Evolutionary conservation across 192 early-diverging fungal genomes (phyloP).

Genomic region (Backusella tarrabulga): DNA sequence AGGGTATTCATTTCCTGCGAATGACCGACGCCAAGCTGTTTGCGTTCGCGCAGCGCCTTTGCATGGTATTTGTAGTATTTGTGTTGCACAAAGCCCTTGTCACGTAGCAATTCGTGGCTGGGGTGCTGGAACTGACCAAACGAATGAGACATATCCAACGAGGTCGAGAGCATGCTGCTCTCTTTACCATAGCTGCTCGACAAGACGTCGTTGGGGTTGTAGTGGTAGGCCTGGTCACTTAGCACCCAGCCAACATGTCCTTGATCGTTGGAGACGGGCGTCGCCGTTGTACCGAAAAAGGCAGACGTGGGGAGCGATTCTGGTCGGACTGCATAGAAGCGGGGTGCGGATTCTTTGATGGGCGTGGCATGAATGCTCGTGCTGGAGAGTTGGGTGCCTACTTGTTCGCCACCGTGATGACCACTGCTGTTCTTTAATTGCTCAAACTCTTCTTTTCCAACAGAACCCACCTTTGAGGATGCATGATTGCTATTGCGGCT

Average conservation of each 20-base stretch:
- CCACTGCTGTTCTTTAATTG: slow-evolving; percentile 38
- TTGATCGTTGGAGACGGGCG: slow-evolving; percentile 41
- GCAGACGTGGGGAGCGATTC: slow-evolving; percentile 22
- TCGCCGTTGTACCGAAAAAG: slow-evolving; percentile 3
- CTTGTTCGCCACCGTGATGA: slow-evolving; percentile 13
- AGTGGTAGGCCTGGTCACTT: slow-evolving; percentile 66
- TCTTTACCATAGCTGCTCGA: slow-evolving; percentile 41
- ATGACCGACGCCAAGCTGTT: slow-evolving; percentile 80
- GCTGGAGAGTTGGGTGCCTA: background rate
- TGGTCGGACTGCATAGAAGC: slow-evolving; percentile 53
- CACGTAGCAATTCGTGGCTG: slow-evolving; percentile 87
- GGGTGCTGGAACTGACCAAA: slow-evolving; percentile 79
- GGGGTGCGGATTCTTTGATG: slow-evolving; percentile 26
- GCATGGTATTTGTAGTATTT: slow-evolving; percentile 94
- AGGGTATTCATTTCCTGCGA: slow-evolving; percentile 97
- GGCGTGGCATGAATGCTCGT: slow-evolving; percentile 1
- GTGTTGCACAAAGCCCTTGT: slow-evolving; percentile 97
- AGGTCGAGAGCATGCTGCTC: slow-evolving; percentile 34
- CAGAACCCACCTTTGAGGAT: slow-evolving; percentile 58
- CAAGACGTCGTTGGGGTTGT: slow-evolving; percentile 47
- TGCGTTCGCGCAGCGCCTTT: slow-evolving; percentile 92
- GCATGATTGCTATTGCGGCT: slow-evolving; percentile 24
- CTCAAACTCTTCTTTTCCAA: slow-evolving; percentile 59
- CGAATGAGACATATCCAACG: slow-evolving; percentile 49
- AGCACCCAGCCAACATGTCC: slow-evolving; percentile 75